Evolutionary conservation across 768 basidiomycete species (phyloP), one percentile per base, ranked within the genome.

Genomic region (Leccinum imitatum): DNA sequence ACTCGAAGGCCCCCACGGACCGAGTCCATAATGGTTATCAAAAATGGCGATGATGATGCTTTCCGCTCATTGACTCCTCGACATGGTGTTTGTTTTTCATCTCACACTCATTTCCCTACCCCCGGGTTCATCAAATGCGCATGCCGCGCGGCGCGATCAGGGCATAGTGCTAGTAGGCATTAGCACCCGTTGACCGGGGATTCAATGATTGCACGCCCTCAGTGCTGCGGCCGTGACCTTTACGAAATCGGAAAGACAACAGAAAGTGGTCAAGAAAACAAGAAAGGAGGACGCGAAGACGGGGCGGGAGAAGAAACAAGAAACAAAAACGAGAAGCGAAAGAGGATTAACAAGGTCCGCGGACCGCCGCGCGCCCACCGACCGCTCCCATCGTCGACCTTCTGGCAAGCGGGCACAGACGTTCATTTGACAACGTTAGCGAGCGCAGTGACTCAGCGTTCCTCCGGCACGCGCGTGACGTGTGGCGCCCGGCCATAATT

Each of bases 401-500:
- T 19, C 65, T 62, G 58, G 27, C 27, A 27, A 60, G 67, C 31
- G 19, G 27, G 25, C 8, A 1, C 8, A n/a, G 7, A 35, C 44
- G 9, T 27, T 27, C 44, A 39, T 63, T 60, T 25, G 7, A 30
- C 17, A 13, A 44, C 41, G n/a, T 44, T 17, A 27, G 58, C 59
- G 52, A 59, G 62, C 69, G 69, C 62, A 27, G 54, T 66, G 17
- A 41, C 17, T 5, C 64, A 63, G 69, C 39, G 64, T 59, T 69
- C 61, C 62, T 57, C 60, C 51, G 54, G 23, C 23, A 23, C 23
- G 23, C 23, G 23, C 23, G 23, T 23, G 52, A 47, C 55, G 59
- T 55, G 58, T 51, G 56, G 53, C 31, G 31, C 46, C 59, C 52
- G 23, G 23, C 23, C 57, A 46, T 63, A 46, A 54, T 7, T 23